These are phyloP conservation scores for Phytophthora citrophthora DNA, from an alignment of 352 stramenopile species.

Conservation along the genomic window DNA sequence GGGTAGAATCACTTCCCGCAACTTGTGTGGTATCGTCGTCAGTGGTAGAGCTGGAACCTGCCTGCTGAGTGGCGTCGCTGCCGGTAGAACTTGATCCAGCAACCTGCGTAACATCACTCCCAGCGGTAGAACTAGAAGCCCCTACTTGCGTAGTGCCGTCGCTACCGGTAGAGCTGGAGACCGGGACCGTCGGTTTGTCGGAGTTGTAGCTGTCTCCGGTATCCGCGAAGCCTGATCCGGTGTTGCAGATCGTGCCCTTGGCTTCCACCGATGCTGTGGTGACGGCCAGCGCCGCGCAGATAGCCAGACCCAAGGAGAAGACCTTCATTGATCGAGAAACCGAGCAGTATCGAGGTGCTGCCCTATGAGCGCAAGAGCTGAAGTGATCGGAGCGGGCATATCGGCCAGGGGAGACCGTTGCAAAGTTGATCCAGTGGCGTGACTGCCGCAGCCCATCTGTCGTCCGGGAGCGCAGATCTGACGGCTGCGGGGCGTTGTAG, in stretches of 20 bases:
- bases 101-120: neutral
- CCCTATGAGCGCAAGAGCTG: conserved; percentile 17
- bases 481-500: conserved; percentile 29
- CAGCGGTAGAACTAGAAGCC: conserved; percentile 3
- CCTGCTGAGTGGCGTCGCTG: conserved; percentile 6
- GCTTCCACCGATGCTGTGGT: conserved; percentile 21
- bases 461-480: conserved; percentile 10
- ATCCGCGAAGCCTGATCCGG: conserved; percentile 19
- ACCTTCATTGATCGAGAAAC: conserved; percentile 25
- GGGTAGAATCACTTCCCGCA: conserved; percentile 1
- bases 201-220: conserved; percentile 25
- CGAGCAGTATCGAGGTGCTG: neutral
- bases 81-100: conserved; percentile 3
- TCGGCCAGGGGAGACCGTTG: conserved; percentile 10
- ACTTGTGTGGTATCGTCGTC: conserved; percentile 2
- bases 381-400: conserved; percentile 22
- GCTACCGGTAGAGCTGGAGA: conserved; percentile 8
- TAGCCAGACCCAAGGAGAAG: conserved; percentile 25
- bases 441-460: conserved; percentile 21
- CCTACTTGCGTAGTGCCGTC: conserved; percentile 5
- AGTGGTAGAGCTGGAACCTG: neutral
- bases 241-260: conserved; percentile 25
- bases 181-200: conserved; percentile 3
- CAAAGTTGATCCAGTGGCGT: conserved; percentile 21
- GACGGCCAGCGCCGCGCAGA: conserved; percentile 32